Evolutionary conservation across 2,329 filamentous ascomycete species (phyloP), one percentile per base, ranked within the genome.

Genomic region (Claviceps lovelessii): DNA sequence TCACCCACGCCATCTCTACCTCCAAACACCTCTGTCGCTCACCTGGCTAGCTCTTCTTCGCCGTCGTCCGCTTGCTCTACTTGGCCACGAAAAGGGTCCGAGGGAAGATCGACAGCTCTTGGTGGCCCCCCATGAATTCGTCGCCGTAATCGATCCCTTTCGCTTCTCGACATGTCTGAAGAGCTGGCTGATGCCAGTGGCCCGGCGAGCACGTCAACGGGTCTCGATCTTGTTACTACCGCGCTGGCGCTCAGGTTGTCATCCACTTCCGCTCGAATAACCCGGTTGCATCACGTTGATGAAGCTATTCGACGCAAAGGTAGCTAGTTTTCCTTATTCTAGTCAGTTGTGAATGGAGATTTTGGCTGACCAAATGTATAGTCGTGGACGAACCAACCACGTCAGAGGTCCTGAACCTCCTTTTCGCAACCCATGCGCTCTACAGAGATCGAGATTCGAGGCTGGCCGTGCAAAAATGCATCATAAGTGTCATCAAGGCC

Each of bases 391-490:
- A 70, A 67, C 68, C 75, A 49, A 68, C 77, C 53, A 70, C 81
- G 54, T 70, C 75, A 52, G 67, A 70, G 56, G 68, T 93, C 53
- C 73, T 95, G 59, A 78, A 81, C 58, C 74, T 90, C 39, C 80
- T 98, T 37, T 91, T 97, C 72, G 82, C 83, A 67, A 96, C 90
- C 52, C 90, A 96, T 66, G 81, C 88, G 58, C 82, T 86, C 62
- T 98, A 97, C 70, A 74, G 83, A 69, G 93, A 98, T 71, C 83
- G 90, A 63, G 75, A 81, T 60, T 97, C 93, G 48, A 82, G 93
- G 61, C 79, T 83, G 62, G 89, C 88, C 42, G 89, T 90, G 37
- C 87, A 95, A 68, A 76, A 79, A 71, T 95, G 90, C 67, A 77
- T 98, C 55, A 73, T 76, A 59, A 76, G 81, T 52, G 76, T 91